phyloP scores from a whole-genome alignment of 768 basidiomycete species.

The Kwoniella europaea region DNA sequence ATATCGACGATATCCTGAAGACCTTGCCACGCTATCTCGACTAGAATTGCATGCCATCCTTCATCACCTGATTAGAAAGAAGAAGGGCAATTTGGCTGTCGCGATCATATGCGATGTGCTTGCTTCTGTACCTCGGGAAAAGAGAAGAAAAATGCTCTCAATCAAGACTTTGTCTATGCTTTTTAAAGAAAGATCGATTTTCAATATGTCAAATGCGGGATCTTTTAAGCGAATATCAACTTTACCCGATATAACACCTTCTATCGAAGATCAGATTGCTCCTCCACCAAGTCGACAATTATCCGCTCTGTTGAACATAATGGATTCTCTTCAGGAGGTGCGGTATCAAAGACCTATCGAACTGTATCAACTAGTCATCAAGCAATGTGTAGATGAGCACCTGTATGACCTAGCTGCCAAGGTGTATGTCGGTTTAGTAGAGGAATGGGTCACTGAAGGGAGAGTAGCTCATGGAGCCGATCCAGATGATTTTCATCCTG shows the following conservation, averaged over 20 bases:
- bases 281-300: conserved; percentile 15
- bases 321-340: conserved; percentile 33
- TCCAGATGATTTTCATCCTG: conserved; percentile 44
- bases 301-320: conserved; percentile 7
- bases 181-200: conserved; percentile 9
- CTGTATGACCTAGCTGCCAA: conserved; percentile 49
- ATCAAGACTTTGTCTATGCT: conserved; percentile 9
- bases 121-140: background rate
- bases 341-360: conserved; percentile 36
- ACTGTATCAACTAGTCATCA: conserved; percentile 42
- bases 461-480: conserved; percentile 52
- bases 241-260: background rate
- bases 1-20: background rate
- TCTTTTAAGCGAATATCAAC: background rate
- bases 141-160: conserved; percentile 11
- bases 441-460: conserved; percentile 58
- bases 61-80: conserved; percentile 27
- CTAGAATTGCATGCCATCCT: conserved; percentile 27
- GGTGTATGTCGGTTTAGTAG: conserved; percentile 56
- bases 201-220: background rate
- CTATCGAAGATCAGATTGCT: conserved; percentile 5
- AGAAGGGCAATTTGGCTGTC: conserved; percentile 20
- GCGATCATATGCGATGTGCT: conserved; percentile 13
- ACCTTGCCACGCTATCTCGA: conserved; percentile 19
- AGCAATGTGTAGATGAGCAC: conserved; percentile 36